Conservation (phyloP, 345 rosid species). For the Bruguiera sexangula region DNA sequence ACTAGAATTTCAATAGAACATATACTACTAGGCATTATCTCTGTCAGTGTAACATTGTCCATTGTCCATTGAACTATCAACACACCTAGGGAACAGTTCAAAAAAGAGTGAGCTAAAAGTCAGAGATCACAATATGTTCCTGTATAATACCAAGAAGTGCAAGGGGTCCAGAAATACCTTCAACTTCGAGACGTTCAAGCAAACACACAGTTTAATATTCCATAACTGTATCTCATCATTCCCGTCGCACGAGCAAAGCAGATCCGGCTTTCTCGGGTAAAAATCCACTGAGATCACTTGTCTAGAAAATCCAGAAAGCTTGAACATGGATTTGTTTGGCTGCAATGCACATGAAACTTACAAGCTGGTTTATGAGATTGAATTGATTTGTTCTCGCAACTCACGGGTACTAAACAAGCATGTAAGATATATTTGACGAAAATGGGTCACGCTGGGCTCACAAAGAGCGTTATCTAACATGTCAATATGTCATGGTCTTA, state of each 20-base stretch:
- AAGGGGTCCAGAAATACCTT: conserved; percentile 22
- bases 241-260: conserved; percentile 33
- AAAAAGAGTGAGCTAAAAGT: no score
- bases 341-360: conserved; percentile 12
- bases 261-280: conserved; percentile 26
- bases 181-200: conserved; percentile 18
- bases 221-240: conserved; percentile 33
- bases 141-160: neutral
- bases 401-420: no score
- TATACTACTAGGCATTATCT: neutral
- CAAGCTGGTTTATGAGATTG: neutral
- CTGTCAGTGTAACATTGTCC: neutral
- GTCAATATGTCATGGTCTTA: neutral
- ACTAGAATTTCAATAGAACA: neutral
- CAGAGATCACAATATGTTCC: no score
- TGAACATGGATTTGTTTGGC: conserved; percentile 24
- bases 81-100: no score
- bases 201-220: conserved; percentile 23
- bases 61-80: neutral
- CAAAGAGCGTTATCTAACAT: no score
- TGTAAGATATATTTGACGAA: no score
- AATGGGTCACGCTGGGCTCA: no score
- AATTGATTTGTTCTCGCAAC: no score
- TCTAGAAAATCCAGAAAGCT: conserved; percentile 26
- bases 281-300: conserved; percentile 37